These are phyloP conservation scores for Fusarium sulawesiense DNA, from an alignment of 2,329 filamentous ascomycete genomes.

Conservation along the genomic window DNA sequence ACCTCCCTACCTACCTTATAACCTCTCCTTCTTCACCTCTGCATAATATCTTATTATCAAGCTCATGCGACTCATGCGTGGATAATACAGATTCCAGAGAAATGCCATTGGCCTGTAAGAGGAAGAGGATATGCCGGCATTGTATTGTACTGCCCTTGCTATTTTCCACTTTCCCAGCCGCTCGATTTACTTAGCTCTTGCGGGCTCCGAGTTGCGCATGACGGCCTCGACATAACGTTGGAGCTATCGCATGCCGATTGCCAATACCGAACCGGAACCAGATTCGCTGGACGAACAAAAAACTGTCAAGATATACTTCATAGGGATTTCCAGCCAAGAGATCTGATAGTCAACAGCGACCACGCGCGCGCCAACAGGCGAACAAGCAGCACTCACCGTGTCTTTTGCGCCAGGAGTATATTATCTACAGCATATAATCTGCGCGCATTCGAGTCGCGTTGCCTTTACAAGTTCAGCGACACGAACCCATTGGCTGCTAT, in stretches of 20 bases:
- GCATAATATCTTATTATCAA: background rate
- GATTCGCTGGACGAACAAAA: constrained; percentile 16
- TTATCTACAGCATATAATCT: constrained; percentile 15
- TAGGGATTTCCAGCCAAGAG: background rate
- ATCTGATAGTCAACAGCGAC: background rate
- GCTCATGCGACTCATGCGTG: constrained; percentile 10
- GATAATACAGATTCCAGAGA: constrained; percentile 23
- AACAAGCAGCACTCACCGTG: background rate
- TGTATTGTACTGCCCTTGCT: constrained; percentile 31
- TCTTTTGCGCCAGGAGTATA: constrained; percentile 1
- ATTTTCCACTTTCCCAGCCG: constrained; percentile 28
- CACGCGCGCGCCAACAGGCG: constrained; percentile 15
- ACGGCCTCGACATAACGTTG: constrained; percentile 29
- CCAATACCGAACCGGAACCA: constrained; percentile 11
- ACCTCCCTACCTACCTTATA: background rate
- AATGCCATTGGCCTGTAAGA: constrained; percentile 40
- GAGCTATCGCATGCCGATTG: constrained; percentile 21
- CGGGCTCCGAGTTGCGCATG: constrained; percentile 25
- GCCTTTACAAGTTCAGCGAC: constrained; percentile 2
- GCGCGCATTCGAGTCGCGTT: constrained; percentile 9
- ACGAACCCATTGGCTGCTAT: constrained; percentile 19
- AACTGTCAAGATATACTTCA: background rate
- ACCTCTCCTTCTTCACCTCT: constrained; percentile 6
- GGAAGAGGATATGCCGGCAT: constrained; percentile 41
- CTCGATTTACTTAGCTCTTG: constrained; percentile 29